These are phyloP conservation scores for Westerdykella aurantiaca DNA, from an alignment of 2,329 filamentous ascomycete species.

Conservation along the genomic window DNA sequence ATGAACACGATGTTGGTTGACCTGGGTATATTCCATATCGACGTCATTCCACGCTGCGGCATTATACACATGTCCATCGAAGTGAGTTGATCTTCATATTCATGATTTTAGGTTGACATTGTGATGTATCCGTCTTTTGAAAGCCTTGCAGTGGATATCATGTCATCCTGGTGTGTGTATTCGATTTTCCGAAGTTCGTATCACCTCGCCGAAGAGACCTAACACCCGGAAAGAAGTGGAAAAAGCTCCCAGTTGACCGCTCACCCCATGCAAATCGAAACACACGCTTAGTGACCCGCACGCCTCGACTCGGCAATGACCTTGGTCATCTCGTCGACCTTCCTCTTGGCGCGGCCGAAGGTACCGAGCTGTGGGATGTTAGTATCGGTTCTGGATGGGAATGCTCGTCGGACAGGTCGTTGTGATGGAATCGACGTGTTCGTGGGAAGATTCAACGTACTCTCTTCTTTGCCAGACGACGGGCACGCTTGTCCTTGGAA, in stretches of 20 bases:
- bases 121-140: background rate
- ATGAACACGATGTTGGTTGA: no score
- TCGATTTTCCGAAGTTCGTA: constrained; percentile 23
- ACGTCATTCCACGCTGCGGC: background rate
- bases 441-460: constrained; percentile 49
- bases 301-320: constrained; percentile 95
- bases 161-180: background rate
- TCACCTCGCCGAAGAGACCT: constrained; percentile 31
- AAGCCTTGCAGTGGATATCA: background rate
- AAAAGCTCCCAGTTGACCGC: constrained; percentile 25
- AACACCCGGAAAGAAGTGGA: constrained; percentile 34
- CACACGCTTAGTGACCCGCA: constrained; percentile 58
- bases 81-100: constrained; percentile 2
- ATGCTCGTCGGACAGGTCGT: background rate
- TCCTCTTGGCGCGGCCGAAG: constrained; percentile 97
- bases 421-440: constrained; percentile 1
- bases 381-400: constrained; percentile 12
- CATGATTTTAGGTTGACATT: constrained; percentile 1
- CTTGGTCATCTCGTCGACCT: constrained; percentile 98
- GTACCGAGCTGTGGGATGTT: constrained; percentile 71
- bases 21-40: background rate
- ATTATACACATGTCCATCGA: background rate
- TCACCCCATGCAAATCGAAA: constrained; percentile 15
- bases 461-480: constrained; percentile 99
- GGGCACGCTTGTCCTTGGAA: constrained; percentile 98